Base-by-base conservation (phyloP, 2,329 filamentous ascomycete species). In the Trichophyton benhamiae region DNA sequence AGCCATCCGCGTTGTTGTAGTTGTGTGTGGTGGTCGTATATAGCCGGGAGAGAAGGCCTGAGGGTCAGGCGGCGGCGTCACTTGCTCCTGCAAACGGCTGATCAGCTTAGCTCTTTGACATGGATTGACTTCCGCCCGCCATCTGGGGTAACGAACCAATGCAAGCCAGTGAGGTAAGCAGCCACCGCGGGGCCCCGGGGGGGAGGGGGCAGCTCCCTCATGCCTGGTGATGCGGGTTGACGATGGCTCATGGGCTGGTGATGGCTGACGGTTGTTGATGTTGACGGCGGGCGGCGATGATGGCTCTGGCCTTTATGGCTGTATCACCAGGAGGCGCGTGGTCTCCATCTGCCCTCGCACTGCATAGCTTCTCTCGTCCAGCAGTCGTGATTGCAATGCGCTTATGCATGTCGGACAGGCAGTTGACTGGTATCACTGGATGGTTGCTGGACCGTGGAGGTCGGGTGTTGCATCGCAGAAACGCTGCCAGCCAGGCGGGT, bases 11-110 rank as follows among this genome's bases (percentile, higher is more conserved):
- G 17, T 2, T 44, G n/a, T n/a, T n/a, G 41, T n/a, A n/a, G n/a
- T 17, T 44, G n/a, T 17, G n/a, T 17, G 41, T 38, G 46, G 20
- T 27, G 6, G 27, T 30, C 27, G 46, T 20, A 13, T 13, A 9
- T 11, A 22, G 41, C 15, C 41, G n/a, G 41, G 41, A n/a, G 41
- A 44, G 41, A 44, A 48, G 17, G 44, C 44, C 44, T 25, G n/a
- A 20, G 20, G 20, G 27, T 55, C 52, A 55, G 27, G 52, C 52
- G 52, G 27, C 11, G 27, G n/a, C 52, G 52, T 55, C 52, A 55
- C 52, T 55, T 55, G 52, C 52, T 27, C 52, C 52, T 55, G 52
- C 52, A 20, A 55, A 36, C 52, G 52, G 52, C 22, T 55, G 52
- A 55, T 55, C 52, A 33, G 52, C 52, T 38, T 38, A 52, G 46